Percentiles rank a stretch among this genome's conserved stretches.
Evolutionary conservation across 179 eudicot genomes (phyloP).

Genomic region (Silene coronaria): DNA sequence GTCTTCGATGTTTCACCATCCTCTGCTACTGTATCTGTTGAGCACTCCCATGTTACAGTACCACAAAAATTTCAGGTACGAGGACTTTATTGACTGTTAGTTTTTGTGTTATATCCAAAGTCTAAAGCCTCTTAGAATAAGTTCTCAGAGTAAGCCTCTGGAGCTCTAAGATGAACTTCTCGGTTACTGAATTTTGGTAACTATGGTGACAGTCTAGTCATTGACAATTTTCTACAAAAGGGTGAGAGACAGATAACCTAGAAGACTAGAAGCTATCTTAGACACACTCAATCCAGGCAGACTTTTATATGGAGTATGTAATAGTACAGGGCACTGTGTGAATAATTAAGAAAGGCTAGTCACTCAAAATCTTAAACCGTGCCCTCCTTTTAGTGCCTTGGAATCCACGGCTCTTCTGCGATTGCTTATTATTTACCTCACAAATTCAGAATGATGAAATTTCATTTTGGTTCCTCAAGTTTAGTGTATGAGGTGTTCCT

Average conservation of each 20-base stretch:
- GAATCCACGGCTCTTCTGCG: too few relatives aligned
- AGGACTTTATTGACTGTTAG: not conserved
- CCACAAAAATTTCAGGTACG: slow-evolving; percentile 82
- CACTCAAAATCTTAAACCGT: too few relatives aligned
- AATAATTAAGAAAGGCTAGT: not conserved
- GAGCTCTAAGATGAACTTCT: not conserved
- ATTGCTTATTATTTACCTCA: too few relatives aligned
- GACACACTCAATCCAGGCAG: not conserved
- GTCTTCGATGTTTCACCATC: slow-evolving; percentile 95
- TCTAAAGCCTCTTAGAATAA: not conserved
- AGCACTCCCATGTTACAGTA: slow-evolving; percentile 70
- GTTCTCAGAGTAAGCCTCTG: not conserved
- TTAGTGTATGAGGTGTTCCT: too few relatives aligned
- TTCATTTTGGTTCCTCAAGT: too few relatives aligned
- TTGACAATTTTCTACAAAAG: not conserved
- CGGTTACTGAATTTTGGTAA: not conserved
- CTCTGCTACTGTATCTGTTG: slow-evolving; percentile 56
- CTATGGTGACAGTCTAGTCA: not conserved
- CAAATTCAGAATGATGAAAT: too few relatives aligned
- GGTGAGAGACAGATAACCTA: not conserved
- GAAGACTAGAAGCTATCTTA: not conserved
- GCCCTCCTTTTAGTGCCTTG: too few relatives aligned
- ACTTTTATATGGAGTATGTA: not conserved
- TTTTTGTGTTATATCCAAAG: not conserved
- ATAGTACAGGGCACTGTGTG: not conserved